Evolutionary conservation across 495 filamentous ascomycete genomes (phyloP), one percentile per base, ranked within the genome.

Genomic region (Talaromyces nanjingensis): DNA sequence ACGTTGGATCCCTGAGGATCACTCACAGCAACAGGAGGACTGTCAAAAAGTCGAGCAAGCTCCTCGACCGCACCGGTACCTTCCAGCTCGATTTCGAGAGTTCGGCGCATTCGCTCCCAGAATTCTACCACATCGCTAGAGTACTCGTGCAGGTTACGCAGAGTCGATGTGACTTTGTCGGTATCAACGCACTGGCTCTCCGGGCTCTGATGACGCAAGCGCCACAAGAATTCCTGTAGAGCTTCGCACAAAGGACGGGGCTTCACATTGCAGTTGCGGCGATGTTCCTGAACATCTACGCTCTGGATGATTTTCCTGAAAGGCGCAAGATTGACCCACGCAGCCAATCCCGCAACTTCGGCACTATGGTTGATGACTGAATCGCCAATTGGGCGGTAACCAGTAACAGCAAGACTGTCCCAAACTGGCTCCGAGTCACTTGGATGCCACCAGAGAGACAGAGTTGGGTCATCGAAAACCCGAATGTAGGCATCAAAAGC

Each of bases 391-490:
- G 82, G 77, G 60, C 81, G 81, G 39, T 87, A 80, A 22, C 87
- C 86, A 27, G 86, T 87, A 73, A 84, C 78, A 7, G 77, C 75
- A 83, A 82, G 78, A 66, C 91, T 72, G 83, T 98, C 68, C 91
- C 93, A 67, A 87, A 92, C 77, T 79, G 86, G 66, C 73, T 86
- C 71, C 73, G 88, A 71, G 80, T 93, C 68, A 62, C 82, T 74
- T 69, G 75, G 71, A 66, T 87, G 83, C 74, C 84, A 86, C 86
- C 86, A 88, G n/a, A 89, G 74, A 31, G 80, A 83, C 7, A 76
- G 72, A 2, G 87, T 88, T 11, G 84, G 81, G 65, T 89, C 87
- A 18, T 88, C 72, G 34, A 89, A 70, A 27, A 86, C 78, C 14
- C 85, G 83, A 65, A 89, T 84, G 67, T 89, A 88, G 0, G 83